A percentile compares a stretch with the other conserved stretches of the same genome.
Evolutionary conservation across 495 filamentous ascomycete species (phyloP).

Genomic region (Tuber indicum): DNA sequence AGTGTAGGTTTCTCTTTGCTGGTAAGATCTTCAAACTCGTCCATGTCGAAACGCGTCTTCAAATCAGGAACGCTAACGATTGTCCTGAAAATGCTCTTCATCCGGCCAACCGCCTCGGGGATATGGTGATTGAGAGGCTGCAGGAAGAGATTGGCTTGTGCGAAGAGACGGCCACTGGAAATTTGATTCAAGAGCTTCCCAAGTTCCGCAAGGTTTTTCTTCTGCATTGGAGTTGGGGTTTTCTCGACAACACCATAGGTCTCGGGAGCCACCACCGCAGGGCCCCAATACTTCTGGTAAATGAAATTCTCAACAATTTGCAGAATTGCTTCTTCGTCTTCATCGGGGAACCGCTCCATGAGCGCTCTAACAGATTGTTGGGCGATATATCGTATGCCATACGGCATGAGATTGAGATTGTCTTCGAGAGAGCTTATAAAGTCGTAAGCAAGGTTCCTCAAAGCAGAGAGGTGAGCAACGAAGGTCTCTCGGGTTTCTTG

Average conservation of each 20-base stretch:
- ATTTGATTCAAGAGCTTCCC: constrained; percentile 86
- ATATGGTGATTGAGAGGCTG: constrained; percentile 90
- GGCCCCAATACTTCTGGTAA: constrained; percentile 89
- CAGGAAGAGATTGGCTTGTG: constrained; percentile 88
- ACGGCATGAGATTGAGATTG: constrained; percentile 78
- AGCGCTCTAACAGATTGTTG: constrained; percentile 77
- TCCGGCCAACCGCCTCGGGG: constrained; percentile 71
- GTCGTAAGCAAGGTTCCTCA: constrained; percentile 86
- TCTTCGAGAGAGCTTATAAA: constrained; percentile 78
- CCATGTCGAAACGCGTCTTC: constrained; percentile 91
- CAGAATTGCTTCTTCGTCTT: constrained; percentile 68
- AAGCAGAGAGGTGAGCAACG: constrained; percentile 85
- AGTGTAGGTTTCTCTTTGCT: constrained; percentile 90
- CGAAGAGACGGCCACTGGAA: constrained; percentile 76
- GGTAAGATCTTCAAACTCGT: constrained; percentile 96
- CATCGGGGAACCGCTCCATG: constrained; percentile 65
- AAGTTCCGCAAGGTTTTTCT: constrained; percentile 84
- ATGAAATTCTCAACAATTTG: constrained; percentile 83
- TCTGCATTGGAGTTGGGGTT: constrained; percentile 79
- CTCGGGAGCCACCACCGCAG: constrained; percentile 78
- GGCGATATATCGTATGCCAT: constrained; percentile 82
- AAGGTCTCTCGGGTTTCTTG: constrained; percentile 85
- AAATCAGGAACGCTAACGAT: constrained; percentile 78
- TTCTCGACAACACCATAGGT: constrained; percentile 83
- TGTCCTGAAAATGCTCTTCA: constrained; percentile 66